These are phyloP conservation scores for Ophiostoma sp. DNA, from an alignment of 2,329 filamentous ascomycete genomes.

Conservation along the genomic window DNA sequence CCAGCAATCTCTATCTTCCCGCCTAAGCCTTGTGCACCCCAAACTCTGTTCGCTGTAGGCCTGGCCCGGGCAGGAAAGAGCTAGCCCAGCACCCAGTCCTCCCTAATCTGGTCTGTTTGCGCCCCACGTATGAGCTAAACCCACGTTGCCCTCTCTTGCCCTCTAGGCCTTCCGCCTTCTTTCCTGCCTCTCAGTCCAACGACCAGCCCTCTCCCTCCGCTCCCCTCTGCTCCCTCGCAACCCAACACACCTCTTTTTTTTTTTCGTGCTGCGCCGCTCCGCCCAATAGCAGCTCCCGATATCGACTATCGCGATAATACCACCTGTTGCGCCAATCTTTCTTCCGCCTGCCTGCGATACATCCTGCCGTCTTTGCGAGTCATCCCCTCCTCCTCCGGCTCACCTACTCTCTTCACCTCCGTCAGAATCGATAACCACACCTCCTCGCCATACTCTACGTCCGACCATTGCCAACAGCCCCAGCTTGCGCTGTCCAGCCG, in stretches of 20 bases:
- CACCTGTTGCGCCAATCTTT: slow-evolving; percentile 15
- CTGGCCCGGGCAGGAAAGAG: neutral
- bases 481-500: neutral
- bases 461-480: neutral
- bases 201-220: neutral
- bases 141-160: slow-evolving; percentile 15
- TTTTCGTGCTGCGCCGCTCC: neutral
- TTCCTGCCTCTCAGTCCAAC: slow-evolving; percentile 9
- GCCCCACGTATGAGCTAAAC: slow-evolving; percentile 25
- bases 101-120: neutral
- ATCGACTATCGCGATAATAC: slow-evolving; percentile 19
- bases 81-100: neutral
- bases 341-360: neutral
- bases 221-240: slow-evolving; percentile 11
- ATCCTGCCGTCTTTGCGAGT: neutral
- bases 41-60: neutral
- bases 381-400: neutral
- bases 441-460: neutral
- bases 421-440: neutral
- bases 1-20: neutral
- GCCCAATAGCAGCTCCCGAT: slow-evolving; percentile 20
- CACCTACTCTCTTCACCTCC: neutral
- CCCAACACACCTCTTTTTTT: slow-evolving; percentile 16
- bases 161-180: slow-evolving; percentile 12
- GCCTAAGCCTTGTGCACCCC: neutral